Percentiles rank a stretch among this genome's conserved stretches.
Conservation (phyloP, 2,329 filamentous ascomycete species). For the Claviceps capensis region DNA sequence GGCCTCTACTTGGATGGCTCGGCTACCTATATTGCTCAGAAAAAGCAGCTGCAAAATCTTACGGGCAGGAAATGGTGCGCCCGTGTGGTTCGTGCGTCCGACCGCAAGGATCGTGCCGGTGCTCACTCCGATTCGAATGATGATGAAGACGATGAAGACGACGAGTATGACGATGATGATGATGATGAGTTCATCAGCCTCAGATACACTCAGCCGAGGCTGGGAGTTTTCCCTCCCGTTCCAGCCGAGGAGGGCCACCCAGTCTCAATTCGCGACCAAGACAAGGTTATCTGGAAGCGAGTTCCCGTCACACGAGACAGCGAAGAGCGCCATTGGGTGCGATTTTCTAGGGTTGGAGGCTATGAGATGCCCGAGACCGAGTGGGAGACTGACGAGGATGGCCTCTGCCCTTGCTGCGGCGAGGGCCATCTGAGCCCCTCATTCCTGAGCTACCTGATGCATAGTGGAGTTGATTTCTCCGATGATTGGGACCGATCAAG, state of each 20-base stretch:
- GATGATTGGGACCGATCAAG: conserved; percentile 3
- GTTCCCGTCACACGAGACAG: conserved; percentile 29
- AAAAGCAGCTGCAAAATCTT: conserved; percentile 25
- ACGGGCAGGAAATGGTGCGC: conserved; percentile 25
- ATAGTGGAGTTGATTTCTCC: conserved; percentile 5
- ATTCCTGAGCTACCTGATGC: conserved; percentile 18
- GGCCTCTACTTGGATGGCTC: conserved; percentile 35
- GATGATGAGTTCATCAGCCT: conserved; percentile 8
- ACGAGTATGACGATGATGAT: conserved; percentile 15
- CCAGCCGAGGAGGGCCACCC: conserved; percentile 31
- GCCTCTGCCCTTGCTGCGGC: conserved; percentile 26
- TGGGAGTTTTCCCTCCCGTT: conserved; percentile 24
- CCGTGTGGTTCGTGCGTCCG: conserved; percentile 33
- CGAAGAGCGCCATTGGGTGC: conserved; percentile 30
- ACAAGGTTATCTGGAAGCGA: conserved; percentile 36
- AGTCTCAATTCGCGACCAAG: conserved; percentile 24
- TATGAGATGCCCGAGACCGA: conserved; percentile 22
- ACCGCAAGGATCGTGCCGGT: conserved; percentile 14
- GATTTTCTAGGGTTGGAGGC: conserved; percentile 29
- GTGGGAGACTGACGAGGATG: conserved; percentile 21
- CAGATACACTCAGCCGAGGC: conserved; percentile 14
- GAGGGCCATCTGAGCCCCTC: conserved; percentile 23
- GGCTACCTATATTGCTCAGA: conserved; percentile 28
- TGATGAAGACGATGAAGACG: conserved; percentile 4
- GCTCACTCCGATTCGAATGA: no score